phyloP scores from a whole-genome alignment of 805 yeast genomes.

The Candida nemodendra region DNA sequence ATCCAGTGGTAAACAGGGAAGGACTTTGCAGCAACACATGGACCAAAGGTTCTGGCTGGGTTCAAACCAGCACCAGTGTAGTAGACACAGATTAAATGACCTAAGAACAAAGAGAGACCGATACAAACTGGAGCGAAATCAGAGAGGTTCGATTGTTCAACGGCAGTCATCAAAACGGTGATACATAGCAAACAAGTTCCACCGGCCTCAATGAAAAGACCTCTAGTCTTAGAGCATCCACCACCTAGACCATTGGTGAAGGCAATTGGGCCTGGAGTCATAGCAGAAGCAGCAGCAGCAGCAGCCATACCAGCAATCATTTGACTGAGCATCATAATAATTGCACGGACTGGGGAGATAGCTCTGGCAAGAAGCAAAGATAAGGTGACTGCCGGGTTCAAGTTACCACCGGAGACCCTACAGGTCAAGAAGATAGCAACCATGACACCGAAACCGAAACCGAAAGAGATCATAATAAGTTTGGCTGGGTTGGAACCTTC shows the following conservation, averaged over 20 bases:
- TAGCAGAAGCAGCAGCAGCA: constrained; percentile 81
- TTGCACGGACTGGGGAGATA: constrained; percentile 68
- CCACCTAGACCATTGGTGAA: constrained; percentile 73
- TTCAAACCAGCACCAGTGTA: constrained; percentile 90
- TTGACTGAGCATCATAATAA: constrained; percentile 64
- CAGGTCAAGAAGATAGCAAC: constrained; percentile 66
- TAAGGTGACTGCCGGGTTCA: constrained; percentile 86
- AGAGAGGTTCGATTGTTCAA: constrained; percentile 75
- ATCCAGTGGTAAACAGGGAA: constrained; percentile 90
- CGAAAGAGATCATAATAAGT: constrained; percentile 76
- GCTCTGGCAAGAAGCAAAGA: constrained; percentile 72
- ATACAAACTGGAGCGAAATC: constrained; percentile 79
- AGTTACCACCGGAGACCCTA: constrained; percentile 84
- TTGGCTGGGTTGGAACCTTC: constrained; percentile 54
- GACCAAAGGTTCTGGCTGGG: constrained; percentile 90
- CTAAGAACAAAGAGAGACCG: constrained; percentile 79
- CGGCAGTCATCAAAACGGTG: constrained; percentile 80
- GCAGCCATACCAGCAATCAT: constrained; percentile 88
- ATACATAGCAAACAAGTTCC: constrained; percentile 71
- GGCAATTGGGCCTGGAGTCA: constrained; percentile 77
- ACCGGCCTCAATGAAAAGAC: constrained; percentile 78
- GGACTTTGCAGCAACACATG: constrained; percentile 64
- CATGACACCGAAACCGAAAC: constrained; percentile 85
- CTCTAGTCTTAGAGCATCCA: constrained; percentile 70
- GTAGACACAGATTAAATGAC: constrained; percentile 76